Evolutionary conservation across 805 yeast species (phyloP), one percentile per base, ranked within the genome.

Genomic region (Cyberlindnera xylosilytica): DNA sequence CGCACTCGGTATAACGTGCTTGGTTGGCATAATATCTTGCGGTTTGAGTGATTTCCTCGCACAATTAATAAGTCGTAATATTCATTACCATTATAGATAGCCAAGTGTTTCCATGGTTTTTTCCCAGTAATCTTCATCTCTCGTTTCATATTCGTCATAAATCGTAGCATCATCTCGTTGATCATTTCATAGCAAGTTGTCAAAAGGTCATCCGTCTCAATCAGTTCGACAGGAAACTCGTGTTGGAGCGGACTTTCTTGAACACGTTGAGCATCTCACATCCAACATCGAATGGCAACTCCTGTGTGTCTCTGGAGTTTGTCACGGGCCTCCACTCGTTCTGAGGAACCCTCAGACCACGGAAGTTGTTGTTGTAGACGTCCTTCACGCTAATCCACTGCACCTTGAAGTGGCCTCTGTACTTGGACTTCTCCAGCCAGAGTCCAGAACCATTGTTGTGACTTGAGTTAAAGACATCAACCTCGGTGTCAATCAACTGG

Each of bases 281-380:
- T 1, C 79, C 83, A 22, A 73, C 61, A 3, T 65, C 68, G 38
- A 62, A 63, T 1, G 83, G 79, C 17, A 79, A 50, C 43, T 76
- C 81, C 56, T 79, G 83, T 0, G 83, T 76, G 51, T 80, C 85
- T 50, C 84, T 70, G 16, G 83, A 78, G 49, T 73, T 70, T 1
- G 82, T 74, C 1, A 80, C 78, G 1, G 81, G 74, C 52, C 66
- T 67, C 51, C 63, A 62, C 20, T 72, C 79, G 51, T 77, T 75
- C 20, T 63, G 51, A 6, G 74, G 64, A 2, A 45, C 46, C 39
- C 62, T 58, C 39, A 79, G 62, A 44, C 69, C 72, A 43, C 70
- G 72, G 40, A 80, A 68, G 39, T 54, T 54, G 30, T 60, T 64
- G 51, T 78, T 78, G 33, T 75, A 73, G 6, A 79, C 65, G 47